Evolutionary conservation across 2,329 filamentous ascomycete species (phyloP).

Genomic region (Cytospora paraplurivora): DNA sequence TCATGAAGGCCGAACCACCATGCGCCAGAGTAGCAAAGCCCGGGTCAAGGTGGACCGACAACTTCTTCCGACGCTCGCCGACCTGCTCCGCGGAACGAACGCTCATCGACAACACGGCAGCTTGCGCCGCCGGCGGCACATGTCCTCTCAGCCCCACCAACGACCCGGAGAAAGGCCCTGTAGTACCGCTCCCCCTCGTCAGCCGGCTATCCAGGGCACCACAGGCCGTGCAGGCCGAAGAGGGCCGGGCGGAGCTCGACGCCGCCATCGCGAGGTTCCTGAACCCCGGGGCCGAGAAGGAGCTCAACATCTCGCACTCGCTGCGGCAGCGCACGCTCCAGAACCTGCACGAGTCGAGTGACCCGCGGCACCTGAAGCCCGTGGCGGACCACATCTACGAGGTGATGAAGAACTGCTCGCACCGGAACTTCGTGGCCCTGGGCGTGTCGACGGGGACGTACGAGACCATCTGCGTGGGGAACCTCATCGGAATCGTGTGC

Average conservation of each 20-base stretch:
- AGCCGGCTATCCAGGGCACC: neutral
- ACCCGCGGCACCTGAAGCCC: constrained; percentile 44
- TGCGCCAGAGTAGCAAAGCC: constrained; percentile 15
- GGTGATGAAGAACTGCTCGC: constrained; percentile 50
- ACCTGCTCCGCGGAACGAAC: neutral
- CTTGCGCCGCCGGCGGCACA: neutral
- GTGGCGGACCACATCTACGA: constrained; percentile 50
- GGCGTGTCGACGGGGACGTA: constrained; percentile 56
- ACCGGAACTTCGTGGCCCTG: constrained; percentile 54
- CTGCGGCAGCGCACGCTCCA: constrained; percentile 45
- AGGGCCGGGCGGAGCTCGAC: constrained; percentile 38
- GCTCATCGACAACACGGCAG: neutral
- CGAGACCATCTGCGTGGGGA: constrained; percentile 51
- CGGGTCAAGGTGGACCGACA: constrained; percentile 18
- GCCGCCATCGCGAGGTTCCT: constrained; percentile 47
- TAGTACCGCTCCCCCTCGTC: constrained; percentile 8
- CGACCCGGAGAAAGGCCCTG: constrained; percentile 12
- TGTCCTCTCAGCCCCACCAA: constrained; percentile 9
- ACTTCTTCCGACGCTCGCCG: constrained; percentile 4
- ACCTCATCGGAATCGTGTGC: constrained; percentile 45
- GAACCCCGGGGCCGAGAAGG: constrained; percentile 45
- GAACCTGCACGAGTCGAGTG: constrained; percentile 40
- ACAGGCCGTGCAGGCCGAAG: constrained; percentile 7
- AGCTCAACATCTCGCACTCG: constrained; percentile 49
- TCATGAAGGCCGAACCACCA: constrained; percentile 25